Evolutionary conservation across 805 yeast species (phyloP), one percentile per base, ranked within the genome.

Genomic region (Sugiyamaella chiloensis): DNA sequence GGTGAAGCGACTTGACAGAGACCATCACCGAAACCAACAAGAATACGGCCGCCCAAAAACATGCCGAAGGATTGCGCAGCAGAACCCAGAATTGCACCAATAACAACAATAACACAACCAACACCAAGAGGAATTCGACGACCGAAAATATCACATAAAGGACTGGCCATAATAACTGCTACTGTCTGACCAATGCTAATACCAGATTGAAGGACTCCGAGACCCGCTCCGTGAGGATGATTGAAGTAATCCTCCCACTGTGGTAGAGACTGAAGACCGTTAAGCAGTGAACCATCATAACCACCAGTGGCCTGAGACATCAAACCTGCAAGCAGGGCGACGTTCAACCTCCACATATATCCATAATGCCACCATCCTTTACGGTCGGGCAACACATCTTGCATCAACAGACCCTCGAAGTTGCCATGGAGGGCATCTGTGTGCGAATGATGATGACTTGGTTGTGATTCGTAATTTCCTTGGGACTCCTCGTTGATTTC

Each of bases 1-100:
- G 93, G 91, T 52, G 83, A 81, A 24, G 88, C 82, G n/a, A 88
- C 79, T 11, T 88, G 81, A 60, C 79, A 77, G 61, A 85, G 64
- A 53, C 90, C 89, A 51, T 79, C 82, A 58, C 91, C 93, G 46
- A 83, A 56, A 55, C 93, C 88, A 17, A 85, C 75, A 23, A 80
- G 62, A 43, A 82, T 79, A 70, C 95, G 76, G 21, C 87, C 89
- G 52, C 82, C 67, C 46, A 85, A 77, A 50, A 86, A 80, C 62
- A 52, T 83, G 87, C 42, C 85, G 87, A 54, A 80, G 65, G 44
- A 60, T 58, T 62, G 62, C 53, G 60, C 52, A 51, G 40, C 49
- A 30, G 63, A 74, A 62, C 58, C 71, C 72, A 21, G 86, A 16
- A 76, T 54, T 7, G 85, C 76, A 59, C 89, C 89, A 36, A 81